Conservation (phyloP, 2,329 filamentous ascomycete species). For the Lasiodiplodia gonubiensis region DNA sequence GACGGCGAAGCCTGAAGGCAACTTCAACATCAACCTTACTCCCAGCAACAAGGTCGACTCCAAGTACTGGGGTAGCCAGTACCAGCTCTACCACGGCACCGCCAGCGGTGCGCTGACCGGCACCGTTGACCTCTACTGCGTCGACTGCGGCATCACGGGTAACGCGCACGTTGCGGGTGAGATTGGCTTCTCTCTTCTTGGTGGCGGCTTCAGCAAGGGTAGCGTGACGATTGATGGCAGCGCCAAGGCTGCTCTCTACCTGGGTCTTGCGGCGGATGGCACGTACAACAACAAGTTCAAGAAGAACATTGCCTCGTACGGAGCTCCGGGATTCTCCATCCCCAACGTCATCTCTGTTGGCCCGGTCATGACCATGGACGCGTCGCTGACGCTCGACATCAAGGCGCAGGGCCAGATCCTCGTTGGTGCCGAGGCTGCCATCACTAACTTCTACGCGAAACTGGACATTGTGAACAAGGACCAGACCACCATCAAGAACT, state of each 20-base stretch:
- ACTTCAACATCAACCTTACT: constrained; percentile 5
- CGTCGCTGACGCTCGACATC: neutral
- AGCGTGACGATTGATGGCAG: constrained; percentile 2
- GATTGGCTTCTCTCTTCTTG: constrained; percentile 1
- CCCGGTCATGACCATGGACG: constrained; percentile 14
- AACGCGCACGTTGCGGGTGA: constrained; percentile 9
- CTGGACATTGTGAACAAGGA: constrained; percentile 4
- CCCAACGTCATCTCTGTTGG: constrained; percentile 17
- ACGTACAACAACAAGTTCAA: constrained; percentile 8
- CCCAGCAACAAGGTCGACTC: constrained; percentile 10
- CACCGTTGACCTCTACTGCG: constrained; percentile 8
- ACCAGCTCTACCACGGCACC: constrained; percentile 3
- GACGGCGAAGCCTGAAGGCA: constrained; percentile 3
- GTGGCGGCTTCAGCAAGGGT: constrained; percentile 5
- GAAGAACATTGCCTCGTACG: constrained; percentile 2
- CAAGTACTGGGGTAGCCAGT: constrained; percentile 15
- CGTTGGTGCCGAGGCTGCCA: neutral
- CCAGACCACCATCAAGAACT: neutral
- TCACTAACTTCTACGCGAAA: constrained; percentile 9
- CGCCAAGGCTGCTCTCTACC: neutral
- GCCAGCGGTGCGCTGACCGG: neutral
- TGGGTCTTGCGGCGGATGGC: constrained; percentile 2
- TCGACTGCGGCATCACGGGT: constrained; percentile 5
- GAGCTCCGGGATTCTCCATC: constrained; percentile 11
- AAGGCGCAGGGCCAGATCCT: constrained; percentile 14